Evolutionary conservation across 75 land plant species (phyloP).

Genomic region (Picea glauca): DNA sequence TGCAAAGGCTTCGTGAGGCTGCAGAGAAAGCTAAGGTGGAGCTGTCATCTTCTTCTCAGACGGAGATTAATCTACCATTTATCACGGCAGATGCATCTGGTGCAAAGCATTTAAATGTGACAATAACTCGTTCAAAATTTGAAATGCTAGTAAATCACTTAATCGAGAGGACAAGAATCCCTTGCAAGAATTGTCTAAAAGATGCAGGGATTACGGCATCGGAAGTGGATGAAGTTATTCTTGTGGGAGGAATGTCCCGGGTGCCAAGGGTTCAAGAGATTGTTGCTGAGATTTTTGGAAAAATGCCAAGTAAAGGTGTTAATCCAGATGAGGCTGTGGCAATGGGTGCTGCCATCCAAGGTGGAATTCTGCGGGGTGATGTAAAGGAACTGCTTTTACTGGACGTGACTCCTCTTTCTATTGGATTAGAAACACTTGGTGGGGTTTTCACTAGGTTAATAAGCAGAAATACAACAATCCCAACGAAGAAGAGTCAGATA

Average conservation of each 20-base stretch:
- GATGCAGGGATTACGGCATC: conserved; percentile 58
- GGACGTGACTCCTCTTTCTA: conserved; percentile 67
- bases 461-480: conserved; percentile 65
- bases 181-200: conserved; percentile 55
- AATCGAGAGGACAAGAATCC: conserved; percentile 50
- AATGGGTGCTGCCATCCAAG: conserved; percentile 67
- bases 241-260: conserved; percentile 60
- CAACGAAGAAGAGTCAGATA: conserved; percentile 68
- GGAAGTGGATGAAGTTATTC: conserved; percentile 50
- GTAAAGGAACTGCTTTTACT: conserved; percentile 56
- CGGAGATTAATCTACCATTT: conserved; percentile 57
- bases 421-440: conserved; percentile 61
- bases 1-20: conserved; percentile 58
- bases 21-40: conserved; percentile 68
- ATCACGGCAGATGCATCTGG: conserved; percentile 65
- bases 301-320: conserved; percentile 60
- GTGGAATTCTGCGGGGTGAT: conserved; percentile 63
- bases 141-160: conserved; percentile 43
- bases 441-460: conserved; percentile 66
- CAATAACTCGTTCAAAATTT: conserved; percentile 52
- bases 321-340: conserved; percentile 67
- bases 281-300: conserved; percentile 44
- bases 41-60: conserved; percentile 58
- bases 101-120: conserved; percentile 56
- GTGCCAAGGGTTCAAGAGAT: conserved; percentile 56